Base-by-base conservation (phyloP, 306 rosid genomes). In the Astragalus glycyphyllos region DNA sequence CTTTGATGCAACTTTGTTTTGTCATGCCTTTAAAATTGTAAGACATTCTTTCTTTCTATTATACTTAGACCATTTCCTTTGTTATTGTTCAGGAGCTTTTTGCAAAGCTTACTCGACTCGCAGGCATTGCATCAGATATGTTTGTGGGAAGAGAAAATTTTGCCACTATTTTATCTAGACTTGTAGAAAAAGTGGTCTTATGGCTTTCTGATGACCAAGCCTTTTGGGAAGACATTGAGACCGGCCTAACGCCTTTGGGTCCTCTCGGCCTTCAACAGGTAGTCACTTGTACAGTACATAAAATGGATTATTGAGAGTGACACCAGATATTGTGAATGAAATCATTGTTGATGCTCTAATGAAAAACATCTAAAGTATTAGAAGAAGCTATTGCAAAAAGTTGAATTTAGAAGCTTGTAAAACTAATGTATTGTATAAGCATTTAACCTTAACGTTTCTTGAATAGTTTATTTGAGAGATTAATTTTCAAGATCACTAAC, bases 261-360 rank as follows among this genome's bases (percentile, higher is more conserved):
- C 88, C 92, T 62, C 77, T 84, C 8, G 98, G 98, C 75, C 96
- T 90, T 77, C 98, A 87, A 80, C 98, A 94, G 93, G 97, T 90
- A 81, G 4, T 31, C 26, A 49, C 46, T 67, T 20, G 44, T 59
- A 51, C 7, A 79, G 17, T 8, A 48, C 41, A n/a, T 47, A 10
- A 53, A 20, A n/a, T 63, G 23, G 23, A 2, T 20, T 20, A 20
- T 20, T 20, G 23, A 37, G 42, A 56, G 23, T 46, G 35, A 20
- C 12, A 55, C 32, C 53, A 16, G 14, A 11, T 45, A 35, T n/a
- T 34, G 12, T 65, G 41, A 74, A 44, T 41, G 13, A 41, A 15
- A 74, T 37, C 29, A 54, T 54, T 64, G 12, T 64, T 74, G 48
- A 45, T 74, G 58, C 48, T 62, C 9, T 6, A 13, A 41, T 64